A percentile compares a stretch with the other conserved stretches of the same genome.
These are phyloP conservation scores for Flaveria bidentis DNA, from an alignment of 129 eudicot species.

Conservation along the genomic window DNA sequence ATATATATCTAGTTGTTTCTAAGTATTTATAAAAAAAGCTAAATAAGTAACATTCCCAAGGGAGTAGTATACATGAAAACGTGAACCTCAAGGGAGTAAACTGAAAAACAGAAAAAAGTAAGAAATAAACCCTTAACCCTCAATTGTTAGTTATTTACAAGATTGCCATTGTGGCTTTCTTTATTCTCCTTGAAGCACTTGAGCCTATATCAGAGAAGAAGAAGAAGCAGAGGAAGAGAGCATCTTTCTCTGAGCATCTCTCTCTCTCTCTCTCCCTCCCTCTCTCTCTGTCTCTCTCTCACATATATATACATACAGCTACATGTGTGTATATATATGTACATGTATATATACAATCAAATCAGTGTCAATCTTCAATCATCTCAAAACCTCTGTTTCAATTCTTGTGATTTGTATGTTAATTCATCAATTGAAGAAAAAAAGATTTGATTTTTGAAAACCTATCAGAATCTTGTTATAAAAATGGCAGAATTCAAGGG, in stretches of 20 bases:
- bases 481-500: slow-evolving; percentile 50
- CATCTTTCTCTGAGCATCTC: slow-evolving; percentile 37
- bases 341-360: slow-evolving; percentile 10
- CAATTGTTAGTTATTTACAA: slow-evolving; percentile 24
- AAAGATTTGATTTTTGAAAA: slow-evolving; percentile 21
- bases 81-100: slow-evolving; percentile 26
- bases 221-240: slow-evolving; percentile 44
- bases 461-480: slow-evolving; percentile 5
- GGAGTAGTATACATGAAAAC: neutral
- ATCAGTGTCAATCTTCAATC: slow-evolving; percentile 20
- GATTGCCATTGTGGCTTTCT: slow-evolving; percentile 30
- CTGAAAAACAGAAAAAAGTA: neutral
- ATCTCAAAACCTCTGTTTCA: slow-evolving; percentile 19
- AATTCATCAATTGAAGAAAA: slow-evolving; percentile 15
- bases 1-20: no score
- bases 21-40: no score
- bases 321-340: neutral
- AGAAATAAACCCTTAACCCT: slow-evolving; percentile 16
- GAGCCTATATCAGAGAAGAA: slow-evolving; percentile 42
- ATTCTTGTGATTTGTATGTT: slow-evolving; percentile 31
- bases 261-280: slow-evolving; percentile 23
- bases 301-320: neutral
- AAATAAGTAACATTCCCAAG: neutral
- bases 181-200: slow-evolving; percentile 28
- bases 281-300: slow-evolving; percentile 35